A percentile compares a stretch with the other conserved stretches of the same genome.
These are phyloP conservation scores for Abrus precatorius DNA, from an alignment of 306 rosid genomes.

Conservation along the genomic window DNA sequence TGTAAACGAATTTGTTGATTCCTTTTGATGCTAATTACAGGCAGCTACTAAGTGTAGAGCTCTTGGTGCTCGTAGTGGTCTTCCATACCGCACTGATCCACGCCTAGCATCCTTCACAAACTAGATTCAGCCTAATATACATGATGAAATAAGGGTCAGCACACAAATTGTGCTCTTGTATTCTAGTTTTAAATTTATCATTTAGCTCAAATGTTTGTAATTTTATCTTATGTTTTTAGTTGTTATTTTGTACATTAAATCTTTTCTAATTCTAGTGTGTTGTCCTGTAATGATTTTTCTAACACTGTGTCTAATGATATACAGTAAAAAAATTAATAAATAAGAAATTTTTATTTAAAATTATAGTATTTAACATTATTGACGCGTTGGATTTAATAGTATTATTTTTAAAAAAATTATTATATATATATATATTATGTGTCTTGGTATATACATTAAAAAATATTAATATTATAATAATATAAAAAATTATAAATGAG, in stretches of 20 bases:
- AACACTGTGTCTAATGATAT: no score
- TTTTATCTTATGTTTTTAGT: slow-evolving; percentile 7
- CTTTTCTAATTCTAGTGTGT: background rate
- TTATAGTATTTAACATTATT: no score
- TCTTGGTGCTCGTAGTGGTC: slow-evolving; percentile 89
- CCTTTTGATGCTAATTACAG: slow-evolving; percentile 55
- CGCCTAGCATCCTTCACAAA: slow-evolving; percentile 58
- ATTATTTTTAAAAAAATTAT: no score
- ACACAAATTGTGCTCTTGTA: background rate
- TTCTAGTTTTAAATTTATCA: background rate
- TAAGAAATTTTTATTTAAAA: no score
- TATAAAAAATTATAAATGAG: no score
- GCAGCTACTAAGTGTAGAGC: slow-evolving; percentile 86
- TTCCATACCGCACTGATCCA: slow-evolving; percentile 73
- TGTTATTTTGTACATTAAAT: background rate
- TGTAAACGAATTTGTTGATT: slow-evolving; percentile 7
- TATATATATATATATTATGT: no score
- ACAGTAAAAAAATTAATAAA: no score
- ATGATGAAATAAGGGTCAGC: slow-evolving; percentile 19
- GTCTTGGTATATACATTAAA: no score
- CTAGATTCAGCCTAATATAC: background rate
- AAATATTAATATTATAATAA: no score
- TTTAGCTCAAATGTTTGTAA: background rate
- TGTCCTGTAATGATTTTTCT: no score
- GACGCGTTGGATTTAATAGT: no score